Percentiles rank a stretch among this genome's conserved stretches.
Evolutionary conservation across 2,329 filamentous ascomycete species (phyloP).

Genomic region (Penicillium sp.): DNA sequence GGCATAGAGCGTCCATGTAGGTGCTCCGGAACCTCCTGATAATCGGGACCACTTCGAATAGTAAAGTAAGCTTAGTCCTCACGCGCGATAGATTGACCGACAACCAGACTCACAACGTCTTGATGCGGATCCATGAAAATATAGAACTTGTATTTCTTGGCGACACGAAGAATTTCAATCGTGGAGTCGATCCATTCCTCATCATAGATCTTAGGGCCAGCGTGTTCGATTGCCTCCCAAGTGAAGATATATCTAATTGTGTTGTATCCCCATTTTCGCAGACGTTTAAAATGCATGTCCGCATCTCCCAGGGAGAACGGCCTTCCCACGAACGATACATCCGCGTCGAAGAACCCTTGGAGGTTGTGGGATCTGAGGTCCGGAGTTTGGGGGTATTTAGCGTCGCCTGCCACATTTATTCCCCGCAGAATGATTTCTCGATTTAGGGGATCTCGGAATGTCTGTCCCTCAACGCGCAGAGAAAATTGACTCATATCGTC

Average conservation of each 20-base stretch:
- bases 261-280: slow-evolving; percentile 92
- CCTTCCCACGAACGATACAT: slow-evolving; percentile 83
- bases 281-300: slow-evolving; percentile 76
- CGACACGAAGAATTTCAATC: slow-evolving; percentile 75
- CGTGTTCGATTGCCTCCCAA: slow-evolving; percentile 95
- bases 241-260: slow-evolving; percentile 96
- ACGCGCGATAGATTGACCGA: too few relatives aligned
- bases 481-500: slow-evolving; percentile 50
- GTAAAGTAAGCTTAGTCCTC: slow-evolving; percentile 32
- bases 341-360: slow-evolving; percentile 85
- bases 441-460: slow-evolving; percentile 76
- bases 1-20: slow-evolving; percentile 96
- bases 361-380: slow-evolving; percentile 75
- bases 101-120: slow-evolving; percentile 69
- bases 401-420: slow-evolving; percentile 89
- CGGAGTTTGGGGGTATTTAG: slow-evolving; percentile 81
- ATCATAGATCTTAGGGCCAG: slow-evolving; percentile 86
- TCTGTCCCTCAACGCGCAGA: slow-evolving; percentile 78
- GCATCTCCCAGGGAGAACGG: slow-evolving; percentile 84
- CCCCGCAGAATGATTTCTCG: slow-evolving; percentile 86
- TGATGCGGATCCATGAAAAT: slow-evolving; percentile 99
- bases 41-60: slow-evolving; percentile 77
- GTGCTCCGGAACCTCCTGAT: slow-evolving; percentile 89
- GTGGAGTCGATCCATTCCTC: slow-evolving; percentile 92
- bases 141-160: slow-evolving; percentile 89